Evolutionary conservation across 306 rosid species (phyloP).

Genomic region (Dryas octopetala): DNA sequence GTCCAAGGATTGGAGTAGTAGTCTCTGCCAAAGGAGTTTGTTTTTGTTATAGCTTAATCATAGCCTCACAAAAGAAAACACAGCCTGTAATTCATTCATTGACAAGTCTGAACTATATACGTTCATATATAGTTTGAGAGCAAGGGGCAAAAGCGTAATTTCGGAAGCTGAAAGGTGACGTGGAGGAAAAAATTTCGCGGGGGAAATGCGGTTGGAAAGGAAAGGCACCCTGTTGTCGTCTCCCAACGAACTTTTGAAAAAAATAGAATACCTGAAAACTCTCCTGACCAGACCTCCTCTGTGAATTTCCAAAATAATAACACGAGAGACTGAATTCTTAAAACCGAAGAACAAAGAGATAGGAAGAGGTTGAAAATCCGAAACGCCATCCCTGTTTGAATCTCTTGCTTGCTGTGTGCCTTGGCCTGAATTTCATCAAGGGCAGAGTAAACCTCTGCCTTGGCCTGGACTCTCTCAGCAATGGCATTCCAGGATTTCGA

Average conservation of each 20-base stretch:
- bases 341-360: slow-evolving; percentile 4
- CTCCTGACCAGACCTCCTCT: slow-evolving; percentile 46
- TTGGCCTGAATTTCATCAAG: slow-evolving; percentile 38
- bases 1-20: too few species aligned
- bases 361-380: slow-evolving; percentile 9
- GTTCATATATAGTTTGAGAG: neutral
- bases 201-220: slow-evolving; percentile 37
- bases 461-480: slow-evolving; percentile 26
- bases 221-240: slow-evolving; percentile 2
- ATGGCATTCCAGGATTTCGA: slow-evolving; percentile 96
- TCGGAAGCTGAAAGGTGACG: neutral
- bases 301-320: slow-evolving; percentile 24
- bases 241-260: slow-evolving; percentile 38
- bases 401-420: slow-evolving; percentile 9
- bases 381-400: neutral
- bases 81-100: neutral
- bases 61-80: slow-evolving; percentile 12
- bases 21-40: neutral
- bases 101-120: neutral
- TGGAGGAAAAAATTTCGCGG: slow-evolving; percentile 10
- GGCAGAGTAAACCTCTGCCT: slow-evolving; percentile 96
- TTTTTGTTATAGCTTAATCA: neutral
- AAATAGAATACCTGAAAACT: slow-evolving; percentile 47
- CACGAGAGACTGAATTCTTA: neutral
- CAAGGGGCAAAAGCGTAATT: slow-evolving; percentile 14